Percentiles rank a stretch among this genome's conserved stretches.
These are phyloP conservation scores for Wickerhamomyces sydowiorum DNA, from an alignment of 805 yeast species.

Conservation along the genomic window DNA sequence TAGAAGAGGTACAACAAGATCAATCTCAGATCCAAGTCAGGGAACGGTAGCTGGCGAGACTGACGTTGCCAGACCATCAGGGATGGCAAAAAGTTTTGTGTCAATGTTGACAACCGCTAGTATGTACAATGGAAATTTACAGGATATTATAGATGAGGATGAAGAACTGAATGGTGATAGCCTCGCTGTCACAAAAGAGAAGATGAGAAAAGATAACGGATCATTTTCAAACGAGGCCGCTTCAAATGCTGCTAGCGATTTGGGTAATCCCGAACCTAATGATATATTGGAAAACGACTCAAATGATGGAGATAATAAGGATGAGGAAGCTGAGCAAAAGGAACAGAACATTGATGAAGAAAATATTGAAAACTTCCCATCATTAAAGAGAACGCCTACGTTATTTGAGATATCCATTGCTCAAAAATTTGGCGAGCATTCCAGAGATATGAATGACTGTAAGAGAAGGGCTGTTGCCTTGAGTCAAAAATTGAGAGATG, in stretches of 20 bases:
- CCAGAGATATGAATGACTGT: constrained; percentile 7
- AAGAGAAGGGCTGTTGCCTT: constrained; percentile 30
- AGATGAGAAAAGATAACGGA: background rate
- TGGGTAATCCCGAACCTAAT: background rate
- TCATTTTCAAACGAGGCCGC: background rate
- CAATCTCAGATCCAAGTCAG: background rate
- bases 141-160: constrained; percentile 21
- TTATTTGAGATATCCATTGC: constrained; percentile 26
- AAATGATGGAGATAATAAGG: background rate
- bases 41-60: constrained; percentile 7
- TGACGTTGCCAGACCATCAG: constrained; percentile 32
- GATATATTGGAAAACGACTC: too few relatives aligned
- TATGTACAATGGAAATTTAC: constrained; percentile 34
- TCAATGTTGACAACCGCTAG: constrained; percentile 53
- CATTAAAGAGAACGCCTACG: constrained; percentile 9
- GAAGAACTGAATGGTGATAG: too few relatives aligned
- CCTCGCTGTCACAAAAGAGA: too few relatives aligned
- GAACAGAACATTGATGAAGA: constrained; percentile 4
- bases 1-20: too few relatives aligned
- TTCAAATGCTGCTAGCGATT: background rate
- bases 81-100: constrained; percentile 47
- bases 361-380: background rate
- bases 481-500: constrained; percentile 27
- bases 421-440: constrained; percentile 7
- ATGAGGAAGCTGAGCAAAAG: constrained; percentile 1